Evolutionary conservation across 495 filamentous ascomycete species (phyloP), one percentile per base, ranked within the genome.

Genomic region (Tuber brumale): DNA sequence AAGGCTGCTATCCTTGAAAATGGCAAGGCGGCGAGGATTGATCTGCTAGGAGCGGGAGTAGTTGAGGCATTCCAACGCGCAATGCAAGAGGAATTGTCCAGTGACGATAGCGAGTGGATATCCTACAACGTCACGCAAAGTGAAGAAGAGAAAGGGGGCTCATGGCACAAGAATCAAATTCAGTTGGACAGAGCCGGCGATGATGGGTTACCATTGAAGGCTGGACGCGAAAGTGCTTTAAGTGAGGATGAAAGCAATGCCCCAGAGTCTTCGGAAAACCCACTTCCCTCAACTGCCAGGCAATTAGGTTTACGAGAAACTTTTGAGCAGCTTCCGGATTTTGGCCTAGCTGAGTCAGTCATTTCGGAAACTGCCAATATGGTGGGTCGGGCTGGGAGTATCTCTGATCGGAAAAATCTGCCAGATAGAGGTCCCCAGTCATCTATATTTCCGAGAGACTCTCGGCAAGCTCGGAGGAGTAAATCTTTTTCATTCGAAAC

Each of bases 1-100:
- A 79, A 75, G 35, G 72, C 71, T 41, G 37, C 48, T 39, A 74
- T 77, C 45, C 71, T 73, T 61, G 77, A 70, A 23, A 75, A 75
- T 66, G 78, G 75, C 18, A 79, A 72, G 72, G 75, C 70, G 85
- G 88, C 80, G 19, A 82, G 81, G 71, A 91, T 96, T 76, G 94
- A 98, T 83, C 75, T 94, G 18, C 87, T 98, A 0, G 92, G 93
- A 69, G 93, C 93, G 27, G 90, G 91, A 76, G 89, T 93, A 44
- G 87, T 88, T 74, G 88, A 94, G 86, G 89, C 95, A 75, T 92
- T 91, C 81, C 91, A 90, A 79, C 86, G 86, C 76, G 90, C 89
- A 43, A 88, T 92, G 41, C 87, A 87, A 72, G 88, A 90, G 16
- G 79, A 77, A 31, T 73, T 70, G 7, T 42, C 78, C 21, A 37